A percentile compares a stretch with the other conserved stretches of the same genome.
These are phyloP conservation scores for Trichoderma breve DNA, from an alignment of 2,329 filamentous ascomycete genomes.

Conservation along the genomic window DNA sequence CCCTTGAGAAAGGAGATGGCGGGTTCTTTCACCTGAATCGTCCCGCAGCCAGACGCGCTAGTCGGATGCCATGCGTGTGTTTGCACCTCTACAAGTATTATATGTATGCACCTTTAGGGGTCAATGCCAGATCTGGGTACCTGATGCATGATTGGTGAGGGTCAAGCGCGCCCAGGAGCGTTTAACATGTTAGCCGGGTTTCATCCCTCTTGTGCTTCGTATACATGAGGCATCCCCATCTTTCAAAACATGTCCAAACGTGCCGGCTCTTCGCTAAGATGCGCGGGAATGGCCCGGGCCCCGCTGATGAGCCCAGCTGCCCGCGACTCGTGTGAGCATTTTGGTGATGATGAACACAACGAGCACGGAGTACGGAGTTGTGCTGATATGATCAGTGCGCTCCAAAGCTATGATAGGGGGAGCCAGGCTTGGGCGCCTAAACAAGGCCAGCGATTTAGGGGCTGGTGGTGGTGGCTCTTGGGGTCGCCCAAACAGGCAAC, in stretches of 20 bases:
- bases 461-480: slow-evolving; percentile 11
- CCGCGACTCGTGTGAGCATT: neutral
- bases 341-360: neutral
- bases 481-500: slow-evolving; percentile 18
- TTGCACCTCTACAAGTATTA: neutral
- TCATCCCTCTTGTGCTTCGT: slow-evolving; percentile 12
- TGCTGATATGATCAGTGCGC: neutral
- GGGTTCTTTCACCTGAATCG: neutral
- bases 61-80: neutral
- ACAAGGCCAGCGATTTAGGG: slow-evolving; percentile 7
- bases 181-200: slow-evolving; percentile 8
- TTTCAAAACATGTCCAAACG: slow-evolving; percentile 15
- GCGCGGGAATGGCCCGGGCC: neutral
- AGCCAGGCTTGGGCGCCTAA: slow-evolving; percentile 11
- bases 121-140: neutral
- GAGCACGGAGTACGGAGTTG: neutral
- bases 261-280: neutral
- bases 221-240: slow-evolving; percentile 10
- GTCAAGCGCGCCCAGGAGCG: slow-evolving; percentile 1
- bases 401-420: slow-evolving; percentile 4
- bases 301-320: slow-evolving; percentile 1
- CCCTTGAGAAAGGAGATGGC: neutral
- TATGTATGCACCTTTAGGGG: neutral
- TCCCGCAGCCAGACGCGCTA: neutral
- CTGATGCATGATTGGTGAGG: slow-evolving; percentile 2